phyloP scores from a whole-genome alignment of 2,329 filamentous ascomycete species.

The Trichophyton benhamiae region DNA sequence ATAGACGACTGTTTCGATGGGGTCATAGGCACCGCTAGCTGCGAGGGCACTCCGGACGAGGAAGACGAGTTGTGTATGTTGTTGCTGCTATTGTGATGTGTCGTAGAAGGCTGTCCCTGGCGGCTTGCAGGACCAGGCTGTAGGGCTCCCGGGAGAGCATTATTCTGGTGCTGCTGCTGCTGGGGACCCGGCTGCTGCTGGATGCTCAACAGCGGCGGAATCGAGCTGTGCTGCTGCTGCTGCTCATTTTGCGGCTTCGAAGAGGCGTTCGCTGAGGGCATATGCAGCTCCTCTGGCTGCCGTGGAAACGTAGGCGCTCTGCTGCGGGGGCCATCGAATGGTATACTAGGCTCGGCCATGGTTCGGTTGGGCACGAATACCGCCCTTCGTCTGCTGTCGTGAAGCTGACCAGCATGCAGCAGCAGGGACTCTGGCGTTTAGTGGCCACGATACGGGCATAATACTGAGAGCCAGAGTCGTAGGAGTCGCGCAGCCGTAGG shows the following conservation, averaged over 20 bases:
- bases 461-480: background rate
- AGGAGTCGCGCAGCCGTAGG: background rate
- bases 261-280: slow-evolving; percentile 30
- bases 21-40: slow-evolving; percentile 35
- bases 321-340: slow-evolving; percentile 41
- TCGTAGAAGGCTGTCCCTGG: slow-evolving; percentile 42
- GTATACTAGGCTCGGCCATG: slow-evolving; percentile 35
- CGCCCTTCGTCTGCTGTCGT: background rate
- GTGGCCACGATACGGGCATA: background rate
- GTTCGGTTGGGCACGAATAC: slow-evolving; percentile 7
- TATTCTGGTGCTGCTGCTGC: slow-evolving; percentile 29
- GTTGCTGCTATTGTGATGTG: slow-evolving; percentile 28
- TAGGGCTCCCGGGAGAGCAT: slow-evolving; percentile 47
- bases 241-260: slow-evolving; percentile 28
- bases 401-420: background rate
- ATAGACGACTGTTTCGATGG: slow-evolving; percentile 55
- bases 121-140: slow-evolving; percentile 44
- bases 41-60: slow-evolving; percentile 38
- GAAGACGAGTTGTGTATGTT: slow-evolving; percentile 21
- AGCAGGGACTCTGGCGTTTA: background rate
- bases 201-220: background rate
- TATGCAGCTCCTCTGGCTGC: slow-evolving; percentile 46
- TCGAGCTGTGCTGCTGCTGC: slow-evolving; percentile 33
- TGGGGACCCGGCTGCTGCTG: background rate
- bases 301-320: slow-evolving; percentile 37